phyloP scores from a whole-genome alignment of 1,284 basidiomycete species.

The Apiotrichum domesticum region DNA sequence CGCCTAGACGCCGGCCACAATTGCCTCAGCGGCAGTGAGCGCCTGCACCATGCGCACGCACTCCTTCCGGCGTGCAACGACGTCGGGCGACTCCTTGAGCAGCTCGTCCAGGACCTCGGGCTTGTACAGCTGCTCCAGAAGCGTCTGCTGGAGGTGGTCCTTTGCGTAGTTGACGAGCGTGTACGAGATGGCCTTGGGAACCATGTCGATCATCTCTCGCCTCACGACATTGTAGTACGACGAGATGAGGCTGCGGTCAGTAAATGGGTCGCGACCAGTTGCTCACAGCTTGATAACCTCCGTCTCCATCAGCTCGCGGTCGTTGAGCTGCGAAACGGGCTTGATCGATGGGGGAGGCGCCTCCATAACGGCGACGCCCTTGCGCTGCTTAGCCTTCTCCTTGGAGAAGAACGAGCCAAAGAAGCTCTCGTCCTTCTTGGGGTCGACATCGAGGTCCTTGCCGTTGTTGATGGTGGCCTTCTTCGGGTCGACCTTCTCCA shows the following conservation, averaged over 20 bases:
- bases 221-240: slow-evolving; percentile 98
- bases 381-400: slow-evolving; percentile 59
- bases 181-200: slow-evolving; percentile 92
- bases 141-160: slow-evolving; percentile 55
- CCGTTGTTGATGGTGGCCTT: slow-evolving; percentile 52
- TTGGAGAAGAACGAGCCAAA: slow-evolving; percentile 87
- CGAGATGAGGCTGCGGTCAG: slow-evolving; percentile 60
- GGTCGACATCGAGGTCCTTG: slow-evolving; percentile 66
- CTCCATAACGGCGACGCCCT: slow-evolving; percentile 75
- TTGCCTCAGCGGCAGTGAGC: slow-evolving; percentile 85
- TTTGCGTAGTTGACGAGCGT: slow-evolving; percentile 89
- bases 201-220: slow-evolving; percentile 99
- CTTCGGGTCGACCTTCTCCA: slow-evolving; percentile 63
- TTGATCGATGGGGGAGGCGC: slow-evolving; percentile 84
- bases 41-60: slow-evolving; percentile 64
- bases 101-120: slow-evolving; percentile 86
- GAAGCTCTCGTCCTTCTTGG: slow-evolving; percentile 84
- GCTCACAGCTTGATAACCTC: slow-evolving; percentile 87
- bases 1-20: slow-evolving; percentile 35
- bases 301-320: slow-evolving; percentile 96
- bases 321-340: slow-evolving; percentile 79
- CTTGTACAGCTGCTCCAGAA: slow-evolving; percentile 49
- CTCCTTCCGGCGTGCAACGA: slow-evolving; percentile 36
- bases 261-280: not conserved
- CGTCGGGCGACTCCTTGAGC: slow-evolving; percentile 70